Evolutionary conservation across 768 basidiomycete species (phyloP).

Genomic region (Leccinum aurantiacum): DNA sequence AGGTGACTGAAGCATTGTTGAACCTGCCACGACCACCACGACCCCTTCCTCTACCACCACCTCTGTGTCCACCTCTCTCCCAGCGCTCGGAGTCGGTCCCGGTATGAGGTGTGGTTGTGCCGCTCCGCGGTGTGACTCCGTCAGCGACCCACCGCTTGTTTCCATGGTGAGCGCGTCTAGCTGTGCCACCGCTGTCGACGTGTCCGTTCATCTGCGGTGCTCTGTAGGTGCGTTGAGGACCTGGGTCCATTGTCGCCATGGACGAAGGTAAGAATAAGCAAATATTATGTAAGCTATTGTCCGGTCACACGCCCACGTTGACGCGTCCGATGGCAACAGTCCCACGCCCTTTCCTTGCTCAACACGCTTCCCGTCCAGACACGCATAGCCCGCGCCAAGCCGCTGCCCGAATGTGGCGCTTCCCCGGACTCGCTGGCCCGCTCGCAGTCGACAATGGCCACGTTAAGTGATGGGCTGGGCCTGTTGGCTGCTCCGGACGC

Average conservation of each 20-base stretch:
- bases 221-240: slow-evolving; percentile 22
- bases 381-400: too few relatives aligned
- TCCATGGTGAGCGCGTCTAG: slow-evolving; percentile 38
- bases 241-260: slow-evolving; percentile 29
- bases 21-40: slow-evolving; percentile 39
- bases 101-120: slow-evolving; percentile 37
- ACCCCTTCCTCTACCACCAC: slow-evolving; percentile 48
- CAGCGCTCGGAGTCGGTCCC: slow-evolving; percentile 51
- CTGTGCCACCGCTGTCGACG: slow-evolving; percentile 16
- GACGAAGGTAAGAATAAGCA: background rate
- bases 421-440: too few relatives aligned
- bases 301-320: background rate
- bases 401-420: background rate
- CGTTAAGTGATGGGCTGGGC: background rate
- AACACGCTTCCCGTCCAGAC: too few relatives aligned
- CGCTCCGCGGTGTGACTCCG: slow-evolving; percentile 33
- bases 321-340: too few relatives aligned
- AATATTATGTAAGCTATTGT: background rate
- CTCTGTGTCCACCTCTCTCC: slow-evolving; percentile 62
- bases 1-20: slow-evolving; percentile 41
- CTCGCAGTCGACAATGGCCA: background rate
- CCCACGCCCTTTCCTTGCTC: too few relatives aligned
- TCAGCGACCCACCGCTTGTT: slow-evolving; percentile 66
- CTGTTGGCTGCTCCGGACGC: too few relatives aligned
- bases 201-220: slow-evolving; percentile 22